Conservation (phyloP, 2,329 filamentous ascomycete genomes). For the Arachnopeziza araneosa region DNA sequence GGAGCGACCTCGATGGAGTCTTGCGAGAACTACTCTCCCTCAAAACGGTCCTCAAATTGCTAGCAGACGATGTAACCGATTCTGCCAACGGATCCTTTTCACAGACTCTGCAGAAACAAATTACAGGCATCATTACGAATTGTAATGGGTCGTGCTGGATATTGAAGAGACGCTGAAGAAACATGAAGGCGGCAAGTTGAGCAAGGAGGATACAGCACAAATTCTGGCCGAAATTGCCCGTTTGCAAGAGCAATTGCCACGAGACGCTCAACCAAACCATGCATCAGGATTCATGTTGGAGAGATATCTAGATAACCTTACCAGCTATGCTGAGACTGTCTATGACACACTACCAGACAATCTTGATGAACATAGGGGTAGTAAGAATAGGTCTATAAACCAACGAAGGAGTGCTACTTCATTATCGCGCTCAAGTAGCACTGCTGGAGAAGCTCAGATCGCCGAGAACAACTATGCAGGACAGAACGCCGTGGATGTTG, state of each 20-base stretch:
- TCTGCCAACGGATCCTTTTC: neutral
- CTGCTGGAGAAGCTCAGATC: no score
- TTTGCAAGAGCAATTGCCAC: constrained; percentile 3
- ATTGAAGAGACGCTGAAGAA: constrained; percentile 2
- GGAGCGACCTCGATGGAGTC: constrained; percentile 8
- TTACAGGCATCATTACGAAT: neutral
- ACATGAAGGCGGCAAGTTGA: neutral
- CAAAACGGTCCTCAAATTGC: neutral
- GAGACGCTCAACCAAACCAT: neutral
- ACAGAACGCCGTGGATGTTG: no score
- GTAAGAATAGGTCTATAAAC: no score
- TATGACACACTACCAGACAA: no score
- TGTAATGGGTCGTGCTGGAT: neutral
- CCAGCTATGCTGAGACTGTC: constrained; percentile 6
- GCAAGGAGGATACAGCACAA: constrained; percentile 5
- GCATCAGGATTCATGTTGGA: constrained; percentile 3
- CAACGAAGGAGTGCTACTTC: no score
- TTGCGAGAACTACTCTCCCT: constrained; percentile 10
- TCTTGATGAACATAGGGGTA: no score
- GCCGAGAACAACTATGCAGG: no score
- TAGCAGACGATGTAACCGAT: neutral
- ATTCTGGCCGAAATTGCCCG: constrained; percentile 6
- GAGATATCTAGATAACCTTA: constrained; percentile 7
- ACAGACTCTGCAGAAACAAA: neutral
- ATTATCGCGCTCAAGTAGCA: no score